phyloP scores from a whole-genome alignment of 2,329 filamentous ascomycete genomes.

The Xylaria sp. region DNA sequence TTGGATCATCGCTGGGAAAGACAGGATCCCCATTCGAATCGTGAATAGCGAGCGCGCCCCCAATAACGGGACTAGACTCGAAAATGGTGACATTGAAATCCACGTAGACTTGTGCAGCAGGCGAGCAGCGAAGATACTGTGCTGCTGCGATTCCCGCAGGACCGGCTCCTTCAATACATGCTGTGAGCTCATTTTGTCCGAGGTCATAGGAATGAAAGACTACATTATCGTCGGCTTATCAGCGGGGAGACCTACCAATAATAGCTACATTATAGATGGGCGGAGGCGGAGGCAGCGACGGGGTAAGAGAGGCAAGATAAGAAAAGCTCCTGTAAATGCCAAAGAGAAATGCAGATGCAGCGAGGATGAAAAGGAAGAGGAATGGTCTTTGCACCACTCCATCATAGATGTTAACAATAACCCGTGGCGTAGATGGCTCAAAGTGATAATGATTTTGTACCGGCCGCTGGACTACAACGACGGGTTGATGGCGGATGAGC shows the following conservation, averaged over 20 bases:
- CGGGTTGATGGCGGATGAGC: background rate
- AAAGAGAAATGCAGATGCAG: background rate
- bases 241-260: background rate
- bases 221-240: background rate
- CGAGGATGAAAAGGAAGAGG: background rate
- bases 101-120: constrained; percentile 4
- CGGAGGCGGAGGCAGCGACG: background rate
- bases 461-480: background rate
- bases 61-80: constrained; percentile 37
- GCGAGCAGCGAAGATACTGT: background rate
- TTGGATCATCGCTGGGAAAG: constrained; percentile 39
- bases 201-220: background rate
- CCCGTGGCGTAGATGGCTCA: no score
- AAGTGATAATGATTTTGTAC: background rate
- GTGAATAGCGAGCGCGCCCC: constrained; percentile 40
- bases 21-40: constrained; percentile 32
- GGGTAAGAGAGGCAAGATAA: background rate
- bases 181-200: background rate
- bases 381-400: background rate
- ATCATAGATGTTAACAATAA: background rate
- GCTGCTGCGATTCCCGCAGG: constrained; percentile 8
- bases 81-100: constrained; percentile 41
- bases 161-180: background rate
- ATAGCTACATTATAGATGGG: constrained; percentile 10
- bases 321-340: background rate